Evolutionary conservation across 2,329 filamentous ascomycete species (phyloP).

Genomic region (Pseudocercospora musae): DNA sequence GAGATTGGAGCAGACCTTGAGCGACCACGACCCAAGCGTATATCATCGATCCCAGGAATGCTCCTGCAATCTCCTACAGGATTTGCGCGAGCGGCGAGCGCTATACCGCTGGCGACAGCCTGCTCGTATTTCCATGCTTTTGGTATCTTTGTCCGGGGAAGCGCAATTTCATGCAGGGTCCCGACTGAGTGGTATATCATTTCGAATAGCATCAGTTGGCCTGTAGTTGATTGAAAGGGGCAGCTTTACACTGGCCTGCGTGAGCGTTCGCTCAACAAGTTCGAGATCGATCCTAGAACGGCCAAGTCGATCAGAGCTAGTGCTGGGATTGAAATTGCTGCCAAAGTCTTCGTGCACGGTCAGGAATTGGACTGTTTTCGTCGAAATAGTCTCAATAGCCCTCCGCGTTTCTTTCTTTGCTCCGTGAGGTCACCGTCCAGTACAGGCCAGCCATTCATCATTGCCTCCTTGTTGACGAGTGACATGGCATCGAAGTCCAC

Average conservation of each 20-base stretch:
- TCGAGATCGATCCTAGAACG: neutral
- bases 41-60: neutral
- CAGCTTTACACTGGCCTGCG: neutral
- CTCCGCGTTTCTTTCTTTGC: constrained; percentile 18
- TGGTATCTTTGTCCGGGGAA: neutral
- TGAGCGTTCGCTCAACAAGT: neutral
- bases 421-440: neutral
- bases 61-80: neutral
- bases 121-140: neutral
- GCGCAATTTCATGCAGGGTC: neutral
- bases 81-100: neutral
- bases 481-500: constrained; percentile 44
- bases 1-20: neutral
- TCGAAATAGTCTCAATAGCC: constrained; percentile 23
- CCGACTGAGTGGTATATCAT: neutral
- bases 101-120: neutral
- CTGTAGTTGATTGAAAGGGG: neutral
- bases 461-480: constrained; percentile 41
- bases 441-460: constrained; percentile 30
- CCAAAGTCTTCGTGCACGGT: neutral
- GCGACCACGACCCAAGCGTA: neutral
- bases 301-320: neutral
- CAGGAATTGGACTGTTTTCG: constrained; percentile 8
- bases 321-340: neutral
- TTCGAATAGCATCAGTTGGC: neutral